A percentile compares a stretch with the other conserved stretches of the same genome.
Evolutionary conservation across 305 asterid species (phyloP).

Genomic region (Solanum chacoense): DNA sequence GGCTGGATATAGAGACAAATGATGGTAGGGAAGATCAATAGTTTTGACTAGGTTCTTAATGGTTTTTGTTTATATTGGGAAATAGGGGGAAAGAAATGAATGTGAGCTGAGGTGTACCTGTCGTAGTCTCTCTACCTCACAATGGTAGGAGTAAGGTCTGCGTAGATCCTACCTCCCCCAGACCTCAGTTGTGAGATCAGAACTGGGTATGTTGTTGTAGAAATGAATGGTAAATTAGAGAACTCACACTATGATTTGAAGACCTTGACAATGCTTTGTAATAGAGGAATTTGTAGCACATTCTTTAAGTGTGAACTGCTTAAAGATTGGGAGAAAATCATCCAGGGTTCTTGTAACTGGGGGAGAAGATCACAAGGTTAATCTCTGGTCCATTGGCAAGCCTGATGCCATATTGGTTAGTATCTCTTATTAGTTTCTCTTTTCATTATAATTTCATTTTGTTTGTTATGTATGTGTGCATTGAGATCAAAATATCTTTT

Average conservation of each 20-base stretch:
- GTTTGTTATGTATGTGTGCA: neutral
- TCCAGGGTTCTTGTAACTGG: conserved; percentile 97
- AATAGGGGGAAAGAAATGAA: neutral
- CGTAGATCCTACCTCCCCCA: neutral
- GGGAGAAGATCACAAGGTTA: conserved; percentile 99
- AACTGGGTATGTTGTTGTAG: neutral
- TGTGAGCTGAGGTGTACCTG: neutral
- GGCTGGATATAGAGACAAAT: neutral
- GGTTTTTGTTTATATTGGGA: neutral
- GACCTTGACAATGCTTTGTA: conserved; percentile 39
- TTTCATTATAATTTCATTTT: neutral
- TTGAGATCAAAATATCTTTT: neutral
- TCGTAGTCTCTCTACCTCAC: neutral
- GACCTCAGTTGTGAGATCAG: neutral
- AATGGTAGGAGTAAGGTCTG: neutral
- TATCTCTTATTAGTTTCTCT: neutral
- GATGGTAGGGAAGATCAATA: neutral
- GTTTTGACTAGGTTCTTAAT: neutral
- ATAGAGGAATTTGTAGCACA: conserved; percentile 99
- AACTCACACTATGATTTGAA: neutral
- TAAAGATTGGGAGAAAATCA: conserved; percentile 91
- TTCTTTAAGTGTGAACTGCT: conserved; percentile 88
- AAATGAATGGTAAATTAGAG: neutral
- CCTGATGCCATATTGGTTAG: conserved; percentile 94
- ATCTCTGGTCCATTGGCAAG: conserved; percentile 98